phyloP scores from a whole-genome alignment of 495 filamentous ascomycete genomes.

The Hyphodiscus hymeniophilus region DNA sequence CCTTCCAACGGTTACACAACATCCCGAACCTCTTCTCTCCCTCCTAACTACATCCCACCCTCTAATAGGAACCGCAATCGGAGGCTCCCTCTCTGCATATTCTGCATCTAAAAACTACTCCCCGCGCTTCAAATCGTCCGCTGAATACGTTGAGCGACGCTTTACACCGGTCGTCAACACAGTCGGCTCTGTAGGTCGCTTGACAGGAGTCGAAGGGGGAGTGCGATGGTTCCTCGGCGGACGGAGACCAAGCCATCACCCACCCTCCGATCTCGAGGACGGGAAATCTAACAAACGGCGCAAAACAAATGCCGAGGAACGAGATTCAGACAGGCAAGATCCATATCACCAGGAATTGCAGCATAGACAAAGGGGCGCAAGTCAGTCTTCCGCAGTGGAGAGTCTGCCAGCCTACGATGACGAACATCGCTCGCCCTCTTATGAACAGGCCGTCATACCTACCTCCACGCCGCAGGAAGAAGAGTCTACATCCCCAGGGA shows the following conservation, averaged over 20 bases:
- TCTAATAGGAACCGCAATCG: conserved; percentile 69
- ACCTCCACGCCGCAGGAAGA: conserved; percentile 6
- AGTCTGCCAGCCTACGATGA: conserved; percentile 78
- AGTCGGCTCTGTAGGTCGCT: conserved; percentile 68
- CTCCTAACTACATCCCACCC: conserved; percentile 76
- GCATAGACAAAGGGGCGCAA: conserved; percentile 25
- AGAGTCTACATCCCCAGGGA: conserved; percentile 26
- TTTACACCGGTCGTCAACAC: conserved; percentile 76
- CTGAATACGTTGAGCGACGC: conserved; percentile 78
- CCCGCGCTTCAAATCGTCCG: conserved; percentile 71
- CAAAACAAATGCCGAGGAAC: conserved; percentile 34
- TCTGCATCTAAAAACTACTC: conserved; percentile 78
- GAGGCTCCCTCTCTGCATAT: conserved; percentile 74
- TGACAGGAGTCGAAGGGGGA: conserved; percentile 76
- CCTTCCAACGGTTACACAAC: conserved; percentile 18
- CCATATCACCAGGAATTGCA: conserved; percentile 26
- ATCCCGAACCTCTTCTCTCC: conserved; percentile 67
- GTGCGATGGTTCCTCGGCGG: conserved; percentile 66
- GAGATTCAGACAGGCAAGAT: conserved; percentile 26
- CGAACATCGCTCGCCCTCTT: conserved; percentile 61
- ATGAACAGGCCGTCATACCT: conserved; percentile 35
- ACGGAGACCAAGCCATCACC: conserved; percentile 31
- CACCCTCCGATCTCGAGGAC: conserved; percentile 30
- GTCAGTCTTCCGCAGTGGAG: conserved; percentile 41
- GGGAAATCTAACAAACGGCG: conserved; percentile 54